Percentiles rank a stretch among this genome's conserved stretches.
phyloP scores from a whole-genome alignment of 2,329 filamentous ascomycete genomes.

The Trichoderma koningiopsis region DNA sequence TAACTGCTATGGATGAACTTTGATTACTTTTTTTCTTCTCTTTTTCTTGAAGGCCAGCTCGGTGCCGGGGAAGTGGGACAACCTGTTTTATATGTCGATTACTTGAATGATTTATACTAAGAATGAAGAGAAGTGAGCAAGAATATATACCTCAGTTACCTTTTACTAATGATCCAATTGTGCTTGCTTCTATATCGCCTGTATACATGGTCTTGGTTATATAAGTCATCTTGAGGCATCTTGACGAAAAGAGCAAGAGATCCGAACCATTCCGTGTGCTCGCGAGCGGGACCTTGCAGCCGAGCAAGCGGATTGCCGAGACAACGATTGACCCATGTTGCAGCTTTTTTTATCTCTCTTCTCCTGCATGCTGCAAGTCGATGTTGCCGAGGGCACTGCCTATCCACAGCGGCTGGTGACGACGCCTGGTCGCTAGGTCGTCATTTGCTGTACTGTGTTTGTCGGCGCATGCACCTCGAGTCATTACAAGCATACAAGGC shows the following conservation, averaged over 20 bases:
- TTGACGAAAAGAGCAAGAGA: background rate
- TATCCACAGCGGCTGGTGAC: background rate
- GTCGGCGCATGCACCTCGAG: conserved; percentile 6
- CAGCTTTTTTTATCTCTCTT: background rate
- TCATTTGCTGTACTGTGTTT: background rate
- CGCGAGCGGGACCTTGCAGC: background rate
- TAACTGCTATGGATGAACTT: conserved; percentile 17
- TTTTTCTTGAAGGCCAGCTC: background rate
- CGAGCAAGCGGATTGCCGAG: background rate
- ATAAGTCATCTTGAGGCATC: background rate
- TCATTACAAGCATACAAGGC: background rate
- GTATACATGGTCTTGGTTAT: background rate
- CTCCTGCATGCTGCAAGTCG: background rate
- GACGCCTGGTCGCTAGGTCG: background rate
- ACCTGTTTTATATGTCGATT: conserved; percentile 15
- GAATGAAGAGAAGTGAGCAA: conserved; percentile 20
- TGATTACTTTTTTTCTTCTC: background rate
- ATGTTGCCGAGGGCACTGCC: background rate
- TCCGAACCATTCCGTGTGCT: background rate
- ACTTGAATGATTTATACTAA: conserved; percentile 20
- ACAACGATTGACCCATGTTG: background rate
- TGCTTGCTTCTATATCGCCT: too few species aligned
- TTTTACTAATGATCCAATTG: background rate
- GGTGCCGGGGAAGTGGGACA: background rate
- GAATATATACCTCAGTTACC: background rate